Evolutionary conservation across 371 early-diverging fungal genomes (phyloP), one percentile per base, ranked within the genome.

Genomic region (Batrachochytrium dendrobatidis): DNA sequence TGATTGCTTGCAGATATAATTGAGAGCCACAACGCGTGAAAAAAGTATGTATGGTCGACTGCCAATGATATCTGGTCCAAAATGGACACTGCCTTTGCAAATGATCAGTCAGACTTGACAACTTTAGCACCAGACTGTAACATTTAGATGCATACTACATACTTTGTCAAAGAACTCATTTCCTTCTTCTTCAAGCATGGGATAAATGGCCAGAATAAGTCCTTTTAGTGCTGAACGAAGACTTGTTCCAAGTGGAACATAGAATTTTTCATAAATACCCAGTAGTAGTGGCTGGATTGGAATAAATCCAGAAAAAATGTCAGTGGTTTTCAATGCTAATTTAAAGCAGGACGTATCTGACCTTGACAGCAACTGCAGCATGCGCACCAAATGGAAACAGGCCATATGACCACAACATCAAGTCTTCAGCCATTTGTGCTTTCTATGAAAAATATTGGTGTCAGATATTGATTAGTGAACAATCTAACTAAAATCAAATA

Each of bases 341-440:
- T n/a, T n/a, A n/a, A n/a, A n/a, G n/a, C n/a, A 51, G 46, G 46
- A 39, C 15, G 39, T n/a, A 39, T 49, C 29, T 55, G 78, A 86
- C 88, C 77, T 90, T 91, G 53, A 89, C 86, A 34, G 84, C 80
- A 66, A 88, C 86, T 3, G 92, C 82, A 8, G 94, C 89, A 64
- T 88, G 79, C 68, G 89, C 86, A 56, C 94, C 76, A 68, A 93
- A 94, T 4, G 95, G 95, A 58, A 94, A 92, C 34, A 96, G 72
- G 0, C 96, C 96, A 53, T 83, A 84, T 0, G 92, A 87, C 80
- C 92, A 96, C 33, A 95, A 72, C 8, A 86, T 74, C 50, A 94
- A 74, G 64, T 95, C 95, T 15, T 82, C 79, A 1, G 82, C 83
- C 34, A 95, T 71, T 71, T 88, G 87, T 63, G 83, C 84, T 12